Base-by-base conservation (phyloP, 1,284 basidiomycete genomes). In the Puccinia polysora region DNA sequence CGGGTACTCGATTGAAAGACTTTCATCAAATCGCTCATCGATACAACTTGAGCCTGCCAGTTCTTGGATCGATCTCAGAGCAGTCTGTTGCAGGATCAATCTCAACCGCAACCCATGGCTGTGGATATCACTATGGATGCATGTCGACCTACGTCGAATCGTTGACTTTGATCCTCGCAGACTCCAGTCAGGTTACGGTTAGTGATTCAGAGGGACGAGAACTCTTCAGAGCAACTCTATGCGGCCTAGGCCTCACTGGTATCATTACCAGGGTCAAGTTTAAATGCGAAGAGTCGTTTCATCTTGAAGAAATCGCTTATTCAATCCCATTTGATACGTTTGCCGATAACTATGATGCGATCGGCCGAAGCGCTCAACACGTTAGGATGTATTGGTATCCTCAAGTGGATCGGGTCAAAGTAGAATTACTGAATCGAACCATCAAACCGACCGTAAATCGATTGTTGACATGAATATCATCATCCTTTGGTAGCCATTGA, bases 381-480 rank as follows among this genome's bases (percentile, higher is more conserved):
- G 89, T 91, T 28, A 84, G 91, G n/a, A 84, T 93, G 34, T 94
- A 91, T 89, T 98, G 94, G 93, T 96, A 89, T 81, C 91, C 94
- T 1, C 87, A 89, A 73, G 85, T 87, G 20, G 86, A 75, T 80
- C 77, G 71, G 75, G 79, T 63, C 77, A 78, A 73, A 75, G 75
- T 18, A 77, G 79, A 74, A 78, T 79, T 73, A 80, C 78, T 20
- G 23, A 65, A 65, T 36, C 49, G 64, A 73, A 77, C 75, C 6
- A 36, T 30, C 15, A 65, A 65, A 43, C 59, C 59, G 7, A 25
- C 25, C n/a, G 64, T 65, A 28, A 38, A 30, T 28, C 15, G 23
- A 20, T 65, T 52, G 12, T 65, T 65, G 49, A 38, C 43, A n/a
- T n/a, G n/a, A n/a, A n/a, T n/a, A n/a, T n/a, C n/a, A n/a, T n/a